Conservation (phyloP, 345 rosid genomes). For the Diplotaxis tenuifolia region DNA sequence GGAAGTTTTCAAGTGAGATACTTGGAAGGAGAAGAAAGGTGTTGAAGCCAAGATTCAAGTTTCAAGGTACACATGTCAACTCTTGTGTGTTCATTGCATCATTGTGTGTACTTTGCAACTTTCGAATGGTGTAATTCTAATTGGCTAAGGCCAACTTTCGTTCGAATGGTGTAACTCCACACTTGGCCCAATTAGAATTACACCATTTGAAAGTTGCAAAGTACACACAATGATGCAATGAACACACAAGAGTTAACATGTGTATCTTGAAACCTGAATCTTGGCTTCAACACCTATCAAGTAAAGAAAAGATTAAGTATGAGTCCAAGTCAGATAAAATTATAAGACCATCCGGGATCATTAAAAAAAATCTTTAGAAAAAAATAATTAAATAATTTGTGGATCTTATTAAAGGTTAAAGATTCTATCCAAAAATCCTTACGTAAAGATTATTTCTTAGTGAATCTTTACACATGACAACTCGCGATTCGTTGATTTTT, state of each 20-base stretch:
- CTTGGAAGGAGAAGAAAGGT: neutral
- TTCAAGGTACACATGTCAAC: neutral
- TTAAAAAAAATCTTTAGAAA: too few relatives aligned
- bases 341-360: too few relatives aligned
- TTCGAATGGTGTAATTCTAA: neutral
- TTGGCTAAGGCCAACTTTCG: too few relatives aligned
- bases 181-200: too few relatives aligned
- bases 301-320: neutral
- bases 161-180: too few relatives aligned
- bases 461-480: too few relatives aligned
- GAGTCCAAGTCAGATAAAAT: conserved; percentile 16
- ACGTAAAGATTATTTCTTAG: too few relatives aligned
- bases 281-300: neutral
- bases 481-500: too few relatives aligned
- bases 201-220: neutral
- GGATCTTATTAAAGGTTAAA: too few relatives aligned
- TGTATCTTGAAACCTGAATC: neutral
- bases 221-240: neutral
- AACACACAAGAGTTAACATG: neutral
- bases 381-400: too few relatives aligned
- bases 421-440: too few relatives aligned
- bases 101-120: neutral
- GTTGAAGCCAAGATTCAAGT: neutral
- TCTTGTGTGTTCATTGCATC: neutral
- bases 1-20: neutral